Evolutionary conservation across 2,329 filamentous ascomycete species (phyloP).

Genomic region (Pestalotiopsis sp.): DNA sequence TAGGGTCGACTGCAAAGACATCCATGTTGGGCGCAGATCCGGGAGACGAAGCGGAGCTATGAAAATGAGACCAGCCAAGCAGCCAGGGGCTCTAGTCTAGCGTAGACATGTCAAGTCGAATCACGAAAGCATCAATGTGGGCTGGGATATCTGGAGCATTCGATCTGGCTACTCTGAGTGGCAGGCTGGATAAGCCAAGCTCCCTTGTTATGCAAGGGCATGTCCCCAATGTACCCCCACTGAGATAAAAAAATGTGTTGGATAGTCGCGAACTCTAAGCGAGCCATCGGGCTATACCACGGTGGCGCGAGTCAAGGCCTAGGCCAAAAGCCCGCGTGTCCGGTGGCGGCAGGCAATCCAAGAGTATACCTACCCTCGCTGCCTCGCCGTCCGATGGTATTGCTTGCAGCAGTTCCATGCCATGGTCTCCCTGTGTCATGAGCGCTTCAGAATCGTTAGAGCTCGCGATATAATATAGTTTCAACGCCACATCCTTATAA

Average conservation of each 20-base stretch:
- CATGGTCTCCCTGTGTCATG: background rate
- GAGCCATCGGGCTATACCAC: background rate
- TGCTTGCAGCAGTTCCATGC: background rate
- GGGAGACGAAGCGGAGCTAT: background rate
- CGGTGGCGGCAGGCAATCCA: background rate
- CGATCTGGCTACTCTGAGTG: background rate
- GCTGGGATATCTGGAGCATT: background rate
- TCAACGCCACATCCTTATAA: background rate
- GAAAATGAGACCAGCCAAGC: background rate
- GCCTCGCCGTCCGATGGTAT: background rate
- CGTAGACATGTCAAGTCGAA: background rate
- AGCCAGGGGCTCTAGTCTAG: background rate
- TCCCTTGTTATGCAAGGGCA: background rate
- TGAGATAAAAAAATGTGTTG: background rate
- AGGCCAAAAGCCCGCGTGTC: no score
- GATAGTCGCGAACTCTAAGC: background rate
- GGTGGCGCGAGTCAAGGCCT: background rate
- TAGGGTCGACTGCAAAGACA: background rate
- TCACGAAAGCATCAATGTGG: background rate
- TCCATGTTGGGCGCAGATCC: constrained; percentile 1
- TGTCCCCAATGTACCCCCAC: background rate
- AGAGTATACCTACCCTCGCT: background rate
- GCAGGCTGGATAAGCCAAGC: background rate
- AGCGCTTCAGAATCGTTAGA: background rate
- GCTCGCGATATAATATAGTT: background rate